Evolutionary conservation across 2,329 filamentous ascomycete genomes (phyloP).

Genomic region (Zasmidium citrigriseum): DNA sequence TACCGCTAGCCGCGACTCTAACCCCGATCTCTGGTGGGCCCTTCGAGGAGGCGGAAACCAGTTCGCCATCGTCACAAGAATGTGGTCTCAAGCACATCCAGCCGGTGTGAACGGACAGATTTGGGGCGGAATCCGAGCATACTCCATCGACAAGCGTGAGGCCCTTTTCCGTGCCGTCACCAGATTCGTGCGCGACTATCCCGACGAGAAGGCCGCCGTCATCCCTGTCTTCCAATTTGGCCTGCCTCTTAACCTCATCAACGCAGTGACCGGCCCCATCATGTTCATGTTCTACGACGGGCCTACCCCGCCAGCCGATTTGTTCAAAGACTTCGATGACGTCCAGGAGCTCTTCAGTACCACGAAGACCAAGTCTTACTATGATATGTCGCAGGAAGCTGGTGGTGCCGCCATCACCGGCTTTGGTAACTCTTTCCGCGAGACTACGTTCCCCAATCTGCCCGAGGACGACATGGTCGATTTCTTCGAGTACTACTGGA

Average conservation of each 20-base stretch:
- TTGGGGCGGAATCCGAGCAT: constrained; percentile 23
- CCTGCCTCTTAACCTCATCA: constrained; percentile 16
- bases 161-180: constrained; percentile 19
- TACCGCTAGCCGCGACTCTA: constrained; percentile 43
- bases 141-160: constrained; percentile 14
- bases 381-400: constrained; percentile 14
- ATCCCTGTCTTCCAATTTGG: constrained; percentile 22
- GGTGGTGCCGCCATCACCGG: constrained; percentile 18
- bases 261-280: constrained; percentile 20
- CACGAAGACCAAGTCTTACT: constrained; percentile 16
- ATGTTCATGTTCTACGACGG: constrained; percentile 25
- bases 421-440: constrained; percentile 25
- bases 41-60: constrained; percentile 58
- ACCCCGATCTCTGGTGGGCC: constrained; percentile 54
- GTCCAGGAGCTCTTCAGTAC: constrained; percentile 7
- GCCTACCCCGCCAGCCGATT: constrained; percentile 11
- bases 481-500: constrained; percentile 14
- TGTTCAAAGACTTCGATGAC: constrained; percentile 21
- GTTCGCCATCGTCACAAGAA: constrained; percentile 27
- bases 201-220: constrained; percentile 20
- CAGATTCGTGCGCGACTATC: constrained; percentile 17
- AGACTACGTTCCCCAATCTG: constrained; percentile 18
- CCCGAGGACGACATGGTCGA: constrained; percentile 21
- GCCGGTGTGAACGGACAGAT: constrained; percentile 21
- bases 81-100: constrained; percentile 23